Evolutionary conservation across 2,329 filamentous ascomycete species (phyloP).

Genomic region (Cladosporium sp.): DNA sequence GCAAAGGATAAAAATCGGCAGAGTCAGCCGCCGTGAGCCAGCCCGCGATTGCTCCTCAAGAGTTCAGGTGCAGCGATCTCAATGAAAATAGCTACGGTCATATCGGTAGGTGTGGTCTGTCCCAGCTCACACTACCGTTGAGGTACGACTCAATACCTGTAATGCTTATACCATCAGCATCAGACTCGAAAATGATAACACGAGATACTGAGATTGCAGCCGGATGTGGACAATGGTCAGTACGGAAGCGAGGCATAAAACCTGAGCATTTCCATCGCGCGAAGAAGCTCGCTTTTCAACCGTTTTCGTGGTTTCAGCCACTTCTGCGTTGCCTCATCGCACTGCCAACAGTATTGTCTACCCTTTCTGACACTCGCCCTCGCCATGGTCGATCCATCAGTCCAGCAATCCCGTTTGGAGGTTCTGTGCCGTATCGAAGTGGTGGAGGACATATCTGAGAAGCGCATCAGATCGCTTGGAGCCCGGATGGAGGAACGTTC

Average conservation of each 20-base stretch:
- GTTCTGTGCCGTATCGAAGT: background rate
- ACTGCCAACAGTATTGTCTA: background rate
- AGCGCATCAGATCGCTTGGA: background rate
- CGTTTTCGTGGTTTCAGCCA: background rate
- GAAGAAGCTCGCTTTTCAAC: background rate
- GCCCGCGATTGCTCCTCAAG: background rate
- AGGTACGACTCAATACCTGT: background rate
- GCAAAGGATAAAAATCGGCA: background rate
- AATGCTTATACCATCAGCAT: background rate
- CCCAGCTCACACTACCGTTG: background rate
- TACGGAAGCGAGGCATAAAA: background rate
- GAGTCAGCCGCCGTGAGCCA: conserved; percentile 14
- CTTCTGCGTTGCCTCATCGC: background rate
- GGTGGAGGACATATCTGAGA: background rate
- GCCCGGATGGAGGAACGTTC: background rate
- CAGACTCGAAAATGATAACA: background rate
- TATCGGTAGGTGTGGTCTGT: background rate
- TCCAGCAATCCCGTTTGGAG: background rate
- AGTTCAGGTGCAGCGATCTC: background rate
- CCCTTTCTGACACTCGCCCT: background rate
- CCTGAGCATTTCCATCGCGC: background rate
- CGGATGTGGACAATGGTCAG: background rate
- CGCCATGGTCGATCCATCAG: background rate
- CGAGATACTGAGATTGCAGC: background rate
- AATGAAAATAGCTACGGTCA: background rate